Conservation (phyloP, 352 stramenopile species). For the Saprolegnia parasitica region DNA sequence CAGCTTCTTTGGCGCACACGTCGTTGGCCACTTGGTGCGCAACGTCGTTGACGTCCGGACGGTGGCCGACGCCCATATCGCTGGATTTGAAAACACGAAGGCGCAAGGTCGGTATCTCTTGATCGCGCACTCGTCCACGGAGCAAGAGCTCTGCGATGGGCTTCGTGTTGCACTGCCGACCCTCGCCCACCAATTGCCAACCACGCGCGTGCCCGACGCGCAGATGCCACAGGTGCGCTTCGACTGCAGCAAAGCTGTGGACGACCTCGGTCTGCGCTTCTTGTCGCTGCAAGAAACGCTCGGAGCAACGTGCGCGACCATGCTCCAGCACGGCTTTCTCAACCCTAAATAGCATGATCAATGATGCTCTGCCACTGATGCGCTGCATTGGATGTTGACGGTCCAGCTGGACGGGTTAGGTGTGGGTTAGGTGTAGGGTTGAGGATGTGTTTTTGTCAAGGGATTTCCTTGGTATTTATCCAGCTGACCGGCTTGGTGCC, state of each 20-base stretch:
- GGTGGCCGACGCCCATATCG: conserved; percentile 33
- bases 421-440: too few species aligned
- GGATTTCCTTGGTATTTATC: too few species aligned
- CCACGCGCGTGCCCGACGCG: background rate
- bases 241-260: conserved; percentile 13
- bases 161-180: background rate
- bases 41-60: conserved; percentile 31
- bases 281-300: background rate
- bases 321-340: background rate
- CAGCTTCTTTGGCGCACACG: conserved; percentile 22
- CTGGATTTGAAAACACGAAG: conserved; percentile 14
- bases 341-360: background rate
- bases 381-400: too few species aligned
- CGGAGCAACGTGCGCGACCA: background rate
- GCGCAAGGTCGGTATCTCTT: conserved; percentile 14
- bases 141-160: background rate
- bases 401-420: too few species aligned
- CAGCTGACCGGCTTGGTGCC: too few species aligned
- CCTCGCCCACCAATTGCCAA: background rate
- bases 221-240: background rate
- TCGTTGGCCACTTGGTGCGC: background rate
- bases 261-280: conserved; percentile 17
- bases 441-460: too few species aligned
- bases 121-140: background rate
- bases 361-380: too few species aligned